Evolutionary conservation across 129 eudicot species (phyloP).

Genomic region (Helichrysum umbraculigerum): DNA sequence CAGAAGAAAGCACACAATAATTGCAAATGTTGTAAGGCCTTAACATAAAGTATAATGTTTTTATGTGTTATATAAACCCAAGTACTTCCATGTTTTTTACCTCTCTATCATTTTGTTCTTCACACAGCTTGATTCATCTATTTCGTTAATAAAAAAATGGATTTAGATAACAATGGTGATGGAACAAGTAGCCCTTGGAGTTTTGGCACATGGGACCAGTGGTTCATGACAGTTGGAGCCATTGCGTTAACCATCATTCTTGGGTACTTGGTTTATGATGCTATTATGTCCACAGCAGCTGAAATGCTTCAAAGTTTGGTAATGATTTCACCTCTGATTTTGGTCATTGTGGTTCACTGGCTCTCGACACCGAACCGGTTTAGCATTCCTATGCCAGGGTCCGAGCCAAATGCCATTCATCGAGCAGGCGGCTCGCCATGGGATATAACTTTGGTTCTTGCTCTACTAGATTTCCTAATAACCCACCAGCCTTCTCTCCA

Average conservation of each 20-base stretch:
- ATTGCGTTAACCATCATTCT: constrained; percentile 16
- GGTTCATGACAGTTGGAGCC: constrained; percentile 25
- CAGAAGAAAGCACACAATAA: no score
- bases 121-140: neutral
- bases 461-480: constrained; percentile 40
- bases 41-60: neutral
- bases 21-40: no score
- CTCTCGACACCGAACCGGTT: constrained; percentile 31
- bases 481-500: constrained; percentile 37
- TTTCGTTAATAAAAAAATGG: neutral
- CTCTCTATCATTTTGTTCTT: neutral
- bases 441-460: constrained; percentile 42
- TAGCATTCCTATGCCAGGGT: constrained; percentile 38
- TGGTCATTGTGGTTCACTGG: constrained; percentile 44
- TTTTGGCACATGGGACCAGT: constrained; percentile 25
- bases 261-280: constrained; percentile 32
- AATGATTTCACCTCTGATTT: constrained; percentile 40
- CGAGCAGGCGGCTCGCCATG: constrained; percentile 47
- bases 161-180: constrained; percentile 1
- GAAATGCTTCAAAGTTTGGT: constrained; percentile 33
- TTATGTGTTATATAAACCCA: no score
- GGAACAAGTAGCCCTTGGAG: constrained; percentile 1
- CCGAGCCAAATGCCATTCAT: constrained; percentile 42
- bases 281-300: constrained; percentile 35
- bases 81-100: neutral